Base-by-base conservation (phyloP, 2,329 filamentous ascomycete species). In the Microdochium bolleyi region DNA sequence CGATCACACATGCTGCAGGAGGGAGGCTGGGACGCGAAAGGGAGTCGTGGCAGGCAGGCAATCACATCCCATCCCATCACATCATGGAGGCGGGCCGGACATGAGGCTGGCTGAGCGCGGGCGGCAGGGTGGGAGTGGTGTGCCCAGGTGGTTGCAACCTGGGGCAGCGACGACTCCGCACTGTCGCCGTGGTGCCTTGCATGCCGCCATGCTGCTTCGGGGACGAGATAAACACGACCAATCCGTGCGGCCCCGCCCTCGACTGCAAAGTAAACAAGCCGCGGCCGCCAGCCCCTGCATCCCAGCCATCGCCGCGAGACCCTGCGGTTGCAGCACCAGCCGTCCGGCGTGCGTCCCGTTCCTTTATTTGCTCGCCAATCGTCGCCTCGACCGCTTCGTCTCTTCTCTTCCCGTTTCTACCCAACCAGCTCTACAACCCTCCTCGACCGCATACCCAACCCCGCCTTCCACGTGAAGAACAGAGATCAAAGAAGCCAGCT, bases 401-500 rank as follows among this genome's bases (percentile, higher is more conserved):
- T 60, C 60, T 61, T 61, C 64, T 61, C 59, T 58, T 62, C 60
- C 54, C 55, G 58, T 60, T 62, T 58, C 58, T 61, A 61, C 57
- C 22, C 49, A 52, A 56, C 51, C 55, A 55, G 54, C 57, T 56
- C 53, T 52, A 59, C 60, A 64, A 59, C 59, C 57, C 58, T 55
- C 55, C 62, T 58, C 60, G 63, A 64, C 60, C 58, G 44, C 38
- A 52, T 44, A 16, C 19, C 54, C 46, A 41, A 24, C 50, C 48
- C 54, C 52, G 56, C 59, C 57, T 56, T 60, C 61, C 60, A 61
- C 61, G 63, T 61, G 63, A 66, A 66, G 62, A 63, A 60, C 64
- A 60, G 62, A 66, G 64, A 50, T 61, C 57, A 59, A 68, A 65
- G 68, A 68, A 64, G 60, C n/a, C 58, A 52, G 54, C 59, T 55